A percentile compares a stretch with the other conserved stretches of the same genome.
These are phyloP conservation scores for Fusarium miscanthi DNA, from an alignment of 2,329 filamentous ascomycete genomes.

Conservation along the genomic window DNA sequence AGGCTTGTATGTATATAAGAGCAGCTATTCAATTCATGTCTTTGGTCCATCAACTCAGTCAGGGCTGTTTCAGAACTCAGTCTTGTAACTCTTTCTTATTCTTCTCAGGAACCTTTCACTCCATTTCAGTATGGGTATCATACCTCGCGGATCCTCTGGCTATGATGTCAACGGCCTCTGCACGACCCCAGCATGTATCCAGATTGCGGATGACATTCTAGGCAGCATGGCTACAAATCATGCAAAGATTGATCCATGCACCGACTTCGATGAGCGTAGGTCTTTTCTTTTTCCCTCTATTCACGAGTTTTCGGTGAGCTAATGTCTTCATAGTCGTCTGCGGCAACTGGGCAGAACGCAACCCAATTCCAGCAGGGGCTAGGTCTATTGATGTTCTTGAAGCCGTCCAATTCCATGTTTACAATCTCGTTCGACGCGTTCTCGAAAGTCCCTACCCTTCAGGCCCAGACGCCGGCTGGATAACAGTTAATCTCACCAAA, in stretches of 20 bases:
- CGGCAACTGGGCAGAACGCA: not conserved
- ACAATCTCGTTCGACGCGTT: not conserved
- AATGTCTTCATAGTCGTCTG: not conserved
- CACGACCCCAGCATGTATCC: not conserved
- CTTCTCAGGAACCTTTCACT: fast-evolving
- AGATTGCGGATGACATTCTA: not conserved
- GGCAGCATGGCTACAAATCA: not conserved
- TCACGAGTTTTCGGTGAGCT: fast-evolving
- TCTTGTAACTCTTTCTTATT: not conserved
- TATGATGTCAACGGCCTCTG: not conserved
- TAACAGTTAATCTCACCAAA: constrained; percentile 27
- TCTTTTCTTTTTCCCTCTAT: not conserved
- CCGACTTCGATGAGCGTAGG: not conserved
- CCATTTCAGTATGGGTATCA: not conserved
- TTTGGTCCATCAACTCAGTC: not conserved
- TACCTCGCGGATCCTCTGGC: not conserved
- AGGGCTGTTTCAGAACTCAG: not conserved
- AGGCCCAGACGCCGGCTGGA: constrained; percentile 55
- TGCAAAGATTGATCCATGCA: constrained; percentile 1
- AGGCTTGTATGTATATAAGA: not conserved
- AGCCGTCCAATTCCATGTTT: not conserved
- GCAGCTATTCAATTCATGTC: not conserved
- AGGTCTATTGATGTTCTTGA: not conserved
- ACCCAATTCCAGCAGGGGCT: not conserved
- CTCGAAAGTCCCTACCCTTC: constrained; percentile 64